Percentiles rank a stretch among this genome's conserved stretches.
phyloP scores from a whole-genome alignment of 352 stramenopile genomes.

The Globisporangium nagaii region DNA sequence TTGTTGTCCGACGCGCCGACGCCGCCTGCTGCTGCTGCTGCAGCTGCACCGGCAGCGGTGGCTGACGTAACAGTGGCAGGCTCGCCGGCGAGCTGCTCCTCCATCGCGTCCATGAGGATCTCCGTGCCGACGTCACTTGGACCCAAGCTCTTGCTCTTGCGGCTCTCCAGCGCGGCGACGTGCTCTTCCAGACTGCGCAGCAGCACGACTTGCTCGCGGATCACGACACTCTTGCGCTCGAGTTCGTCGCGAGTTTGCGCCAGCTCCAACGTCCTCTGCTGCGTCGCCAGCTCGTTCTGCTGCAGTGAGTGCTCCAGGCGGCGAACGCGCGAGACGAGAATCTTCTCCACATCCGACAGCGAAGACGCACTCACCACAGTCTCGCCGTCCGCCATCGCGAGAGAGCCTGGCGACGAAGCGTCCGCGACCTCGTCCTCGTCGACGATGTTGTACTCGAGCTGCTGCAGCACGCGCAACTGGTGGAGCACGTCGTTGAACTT shows the following conservation, averaged over 20 bases:
- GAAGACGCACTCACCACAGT: background rate
- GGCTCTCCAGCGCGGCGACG: conserved; percentile 53
- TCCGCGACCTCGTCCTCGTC: conserved; percentile 47
- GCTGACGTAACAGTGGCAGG: background rate
- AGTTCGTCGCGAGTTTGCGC: conserved; percentile 26
- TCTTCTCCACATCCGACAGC: conserved; percentile 45
- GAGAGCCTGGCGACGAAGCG: background rate
- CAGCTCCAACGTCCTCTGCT: conserved; percentile 28
- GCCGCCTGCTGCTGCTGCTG: conserved; percentile 7
- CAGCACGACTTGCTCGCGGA: conserved; percentile 45
- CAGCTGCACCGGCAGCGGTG: background rate
- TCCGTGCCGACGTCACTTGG: conserved; percentile 49
- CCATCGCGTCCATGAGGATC: conserved; percentile 69
- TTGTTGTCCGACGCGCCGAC: conserved; percentile 42
- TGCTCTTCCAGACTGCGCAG: conserved; percentile 63
- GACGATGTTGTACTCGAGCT: conserved; percentile 87
- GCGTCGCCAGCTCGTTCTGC: conserved; percentile 46
- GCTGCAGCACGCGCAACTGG: conserved; percentile 90
- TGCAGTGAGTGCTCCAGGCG: conserved; percentile 66
- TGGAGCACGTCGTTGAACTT: conserved; percentile 84
- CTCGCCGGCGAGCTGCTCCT: conserved; percentile 36
- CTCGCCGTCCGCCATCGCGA: conserved; percentile 10
- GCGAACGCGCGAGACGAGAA: conserved; percentile 58
- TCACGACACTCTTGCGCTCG: conserved; percentile 24
- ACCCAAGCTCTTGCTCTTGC: conserved; percentile 18